Evolutionary conservation across 495 filamentous ascomycete species (phyloP).

Genomic region (Cetradonia linearis): DNA sequence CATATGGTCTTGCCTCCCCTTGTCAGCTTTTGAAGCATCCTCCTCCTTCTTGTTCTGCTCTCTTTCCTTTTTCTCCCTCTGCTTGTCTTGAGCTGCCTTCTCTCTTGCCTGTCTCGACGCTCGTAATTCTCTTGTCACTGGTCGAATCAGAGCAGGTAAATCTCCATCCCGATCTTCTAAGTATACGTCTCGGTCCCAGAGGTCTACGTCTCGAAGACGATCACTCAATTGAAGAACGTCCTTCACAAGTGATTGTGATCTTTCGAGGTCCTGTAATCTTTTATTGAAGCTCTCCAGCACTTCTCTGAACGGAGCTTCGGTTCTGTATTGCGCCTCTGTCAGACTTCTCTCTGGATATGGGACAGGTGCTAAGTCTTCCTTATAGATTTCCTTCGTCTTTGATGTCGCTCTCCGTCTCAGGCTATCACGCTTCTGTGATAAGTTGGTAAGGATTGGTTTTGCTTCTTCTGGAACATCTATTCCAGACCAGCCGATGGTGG

Average conservation of each 20-base stretch:
- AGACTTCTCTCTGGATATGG: not conserved
- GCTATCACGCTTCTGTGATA: constrained; percentile 57
- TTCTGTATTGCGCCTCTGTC: constrained; percentile 2
- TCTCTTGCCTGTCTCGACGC: constrained; percentile 53
- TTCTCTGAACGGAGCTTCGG: constrained; percentile 32
- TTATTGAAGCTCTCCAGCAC: constrained; percentile 33
- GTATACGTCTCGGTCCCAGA: constrained; percentile 72
- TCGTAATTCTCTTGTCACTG: constrained; percentile 61
- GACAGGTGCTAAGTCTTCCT: constrained; percentile 7
- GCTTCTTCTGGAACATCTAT: constrained; percentile 51
- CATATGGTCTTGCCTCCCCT: constrained; percentile 56
- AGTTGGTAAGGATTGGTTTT: constrained; percentile 53
- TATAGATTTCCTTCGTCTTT: constrained; percentile 20
- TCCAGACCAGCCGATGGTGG: constrained; percentile 74
- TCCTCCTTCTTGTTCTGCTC: constrained; percentile 46
- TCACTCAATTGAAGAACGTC: constrained; percentile 65
- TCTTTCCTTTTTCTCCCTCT: constrained; percentile 46
- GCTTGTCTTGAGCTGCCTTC: constrained; percentile 54
- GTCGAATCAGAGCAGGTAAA: constrained; percentile 69
- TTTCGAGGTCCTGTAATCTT: constrained; percentile 36
- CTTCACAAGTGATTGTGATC: constrained; percentile 40
- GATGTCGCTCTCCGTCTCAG: constrained; percentile 48
- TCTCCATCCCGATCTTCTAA: constrained; percentile 72
- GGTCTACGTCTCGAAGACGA: constrained; percentile 63
- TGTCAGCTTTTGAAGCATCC: constrained; percentile 50